Evolutionary conservation across 139 green algal species (phyloP).

Genomic region (Chloropicon primus): DNA sequence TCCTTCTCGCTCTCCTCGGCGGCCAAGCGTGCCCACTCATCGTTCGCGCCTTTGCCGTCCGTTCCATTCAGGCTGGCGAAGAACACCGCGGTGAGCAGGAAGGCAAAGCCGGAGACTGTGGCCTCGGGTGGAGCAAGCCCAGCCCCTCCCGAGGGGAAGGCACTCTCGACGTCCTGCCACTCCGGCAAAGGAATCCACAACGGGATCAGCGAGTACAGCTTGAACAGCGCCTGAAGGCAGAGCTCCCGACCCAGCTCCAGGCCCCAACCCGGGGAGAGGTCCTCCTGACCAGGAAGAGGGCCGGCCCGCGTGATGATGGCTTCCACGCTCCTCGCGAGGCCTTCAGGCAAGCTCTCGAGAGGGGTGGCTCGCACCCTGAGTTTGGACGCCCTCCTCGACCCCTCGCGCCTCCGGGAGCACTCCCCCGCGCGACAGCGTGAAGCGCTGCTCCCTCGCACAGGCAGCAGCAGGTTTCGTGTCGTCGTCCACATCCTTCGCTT

Average conservation of each 20-base stretch:
- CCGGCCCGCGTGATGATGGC: too few species aligned
- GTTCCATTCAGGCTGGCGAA: neutral
- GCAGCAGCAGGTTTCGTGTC: too few species aligned
- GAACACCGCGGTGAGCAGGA: neutral
- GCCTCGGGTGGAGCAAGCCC: neutral
- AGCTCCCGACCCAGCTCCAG: neutral
- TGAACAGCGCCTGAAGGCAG: neutral
- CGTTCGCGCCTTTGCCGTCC: slow-evolving; percentile 10
- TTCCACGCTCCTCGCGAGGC: too few species aligned
- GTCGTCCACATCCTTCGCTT: too few species aligned
- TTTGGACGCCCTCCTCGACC: too few species aligned
- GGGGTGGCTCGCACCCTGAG: too few species aligned
- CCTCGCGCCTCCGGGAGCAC: too few species aligned
- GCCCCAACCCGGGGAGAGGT: too few species aligned
- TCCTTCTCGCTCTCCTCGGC: slow-evolving; percentile 13
- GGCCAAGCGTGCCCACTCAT: slow-evolving; percentile 19
- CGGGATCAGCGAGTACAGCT: neutral
- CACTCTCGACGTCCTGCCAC: neutral
- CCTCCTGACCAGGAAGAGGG: too few species aligned
- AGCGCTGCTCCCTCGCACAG: too few species aligned
- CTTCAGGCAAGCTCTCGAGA: too few species aligned
- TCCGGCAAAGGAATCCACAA: neutral
- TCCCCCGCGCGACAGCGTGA: too few species aligned
- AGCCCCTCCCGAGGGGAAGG: neutral
- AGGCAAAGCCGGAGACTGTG: neutral